Evolutionary conservation across 1,284 basidiomycete genomes (phyloP), one percentile per base, ranked within the genome.

Genomic region (Papiliotrema nemorosa): DNA sequence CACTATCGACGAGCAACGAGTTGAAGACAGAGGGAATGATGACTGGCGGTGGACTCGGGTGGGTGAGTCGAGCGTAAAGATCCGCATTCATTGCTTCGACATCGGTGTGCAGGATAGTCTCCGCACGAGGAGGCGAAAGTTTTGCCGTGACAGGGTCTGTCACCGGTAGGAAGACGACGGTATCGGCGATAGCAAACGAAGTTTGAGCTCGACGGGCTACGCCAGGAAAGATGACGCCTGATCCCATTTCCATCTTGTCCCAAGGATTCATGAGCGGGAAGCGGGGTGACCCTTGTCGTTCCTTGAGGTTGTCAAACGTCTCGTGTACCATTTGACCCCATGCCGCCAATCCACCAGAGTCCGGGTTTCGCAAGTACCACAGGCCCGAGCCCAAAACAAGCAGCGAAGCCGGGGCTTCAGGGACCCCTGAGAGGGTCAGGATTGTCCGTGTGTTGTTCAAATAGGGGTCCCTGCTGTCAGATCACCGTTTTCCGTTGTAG

Each of bases 61-160:
- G 64, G 44, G 57, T 57, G 25, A 89, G 79, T 37, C 87, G 82
- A 63, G 88, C 86, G 48, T 78, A 78, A 35, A 92, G 77, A 69
- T 88, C 86, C 3, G 85, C 84, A 70, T 92, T 91, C 87, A 92
- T 90, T 25, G 86, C 87, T 62, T 90, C 86, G 51, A 90, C 84
- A 63, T 90, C 87, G 22, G 84, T 80, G 24, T 82, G 78, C 45
- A 81, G 80, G 78, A 92, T 88, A 10, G 82, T 84, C 41, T 75
- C 66, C 6, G 82, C 81, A 53, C 88, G 81, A 31, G 84, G 82
- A 1, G 76, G 66, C 0, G 81, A 80, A 26, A 92, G 76, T 60
- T 85, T 77, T 38, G 82, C 79, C 63, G 86, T 82, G n/a, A 91
- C 81, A 5, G 90, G 88, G 16, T 88, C 77, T 25, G 89, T 74